Conservation (phyloP, 176 grass and related monocot genomes). For the Zoysia pacifica region DNA sequence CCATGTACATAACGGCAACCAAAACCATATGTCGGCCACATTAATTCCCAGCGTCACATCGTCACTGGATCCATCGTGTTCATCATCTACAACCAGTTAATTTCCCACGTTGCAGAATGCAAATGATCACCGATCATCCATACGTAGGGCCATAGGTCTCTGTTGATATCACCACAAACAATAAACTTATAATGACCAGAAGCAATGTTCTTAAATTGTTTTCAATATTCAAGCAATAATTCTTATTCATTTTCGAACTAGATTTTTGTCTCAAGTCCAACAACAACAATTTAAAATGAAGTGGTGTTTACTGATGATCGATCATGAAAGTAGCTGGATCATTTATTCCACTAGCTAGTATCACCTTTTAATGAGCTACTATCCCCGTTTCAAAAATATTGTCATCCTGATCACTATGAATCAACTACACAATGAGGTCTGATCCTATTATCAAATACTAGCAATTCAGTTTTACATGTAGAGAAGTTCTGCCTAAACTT, state of each 20-base stretch:
- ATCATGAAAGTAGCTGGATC: background rate
- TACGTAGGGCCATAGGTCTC: background rate
- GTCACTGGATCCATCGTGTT: background rate
- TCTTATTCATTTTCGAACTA: no score
- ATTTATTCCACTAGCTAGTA: background rate
- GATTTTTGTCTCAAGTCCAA: no score
- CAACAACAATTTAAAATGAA: no score
- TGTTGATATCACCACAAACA: background rate
- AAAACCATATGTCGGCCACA: conserved; percentile 37
- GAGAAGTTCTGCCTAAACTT: no score
- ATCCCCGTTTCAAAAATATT: no score
- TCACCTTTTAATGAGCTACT: background rate
- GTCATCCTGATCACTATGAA: no score
- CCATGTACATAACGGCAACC: conserved; percentile 3
- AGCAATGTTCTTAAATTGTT: no score
- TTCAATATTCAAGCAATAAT: no score
- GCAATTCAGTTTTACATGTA: no score
- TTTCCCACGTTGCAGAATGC: background rate
- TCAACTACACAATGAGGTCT: no score
- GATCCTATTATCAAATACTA: no score
- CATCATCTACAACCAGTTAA: background rate
- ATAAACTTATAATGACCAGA: background rate
- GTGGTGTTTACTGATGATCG: background rate
- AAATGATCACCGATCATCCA: background rate
- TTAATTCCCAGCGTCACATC: conserved; percentile 11